Evolutionary conservation across 345 rosid species (phyloP).

Genomic region (Turnera subulata): DNA sequence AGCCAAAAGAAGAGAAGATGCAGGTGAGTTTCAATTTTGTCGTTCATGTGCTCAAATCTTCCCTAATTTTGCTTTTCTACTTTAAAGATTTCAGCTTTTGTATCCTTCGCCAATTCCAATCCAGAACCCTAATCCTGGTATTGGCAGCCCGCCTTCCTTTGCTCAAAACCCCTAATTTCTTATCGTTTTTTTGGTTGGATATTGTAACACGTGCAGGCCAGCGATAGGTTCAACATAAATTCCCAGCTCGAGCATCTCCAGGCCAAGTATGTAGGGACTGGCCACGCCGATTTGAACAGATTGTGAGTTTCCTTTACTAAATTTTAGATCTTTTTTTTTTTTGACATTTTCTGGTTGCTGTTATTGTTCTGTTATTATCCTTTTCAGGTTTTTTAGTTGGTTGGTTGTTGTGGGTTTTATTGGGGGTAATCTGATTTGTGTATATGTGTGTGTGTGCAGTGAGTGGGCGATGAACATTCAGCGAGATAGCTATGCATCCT

Average conservation of each 20-base stretch:
- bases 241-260: conserved; percentile 99
- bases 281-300: conserved; percentile 91
- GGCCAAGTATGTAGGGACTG: conserved; percentile 95
- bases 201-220: conserved; percentile 50
- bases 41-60: background rate
- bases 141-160: background rate
- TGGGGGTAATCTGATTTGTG: background rate
- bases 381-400: too few species aligned
- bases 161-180: background rate
- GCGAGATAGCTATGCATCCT: conserved; percentile 88
- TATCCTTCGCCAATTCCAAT: too few species aligned
- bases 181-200: background rate
- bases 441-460: conserved; percentile 25
- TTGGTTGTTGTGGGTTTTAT: too few species aligned
- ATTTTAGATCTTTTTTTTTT: background rate
- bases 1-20: background rate
- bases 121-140: background rate
- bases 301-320: conserved; percentile 35
- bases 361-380: background rate
- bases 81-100: background rate
- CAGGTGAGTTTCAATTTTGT: conserved; percentile 2
- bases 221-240: conserved; percentile 97
- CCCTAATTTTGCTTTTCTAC: background rate
- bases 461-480: conserved; percentile 97
- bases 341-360: background rate